phyloP scores from a whole-genome alignment of 495 filamentous ascomycete genomes.

The Aspergillus nanangensis region DNA sequence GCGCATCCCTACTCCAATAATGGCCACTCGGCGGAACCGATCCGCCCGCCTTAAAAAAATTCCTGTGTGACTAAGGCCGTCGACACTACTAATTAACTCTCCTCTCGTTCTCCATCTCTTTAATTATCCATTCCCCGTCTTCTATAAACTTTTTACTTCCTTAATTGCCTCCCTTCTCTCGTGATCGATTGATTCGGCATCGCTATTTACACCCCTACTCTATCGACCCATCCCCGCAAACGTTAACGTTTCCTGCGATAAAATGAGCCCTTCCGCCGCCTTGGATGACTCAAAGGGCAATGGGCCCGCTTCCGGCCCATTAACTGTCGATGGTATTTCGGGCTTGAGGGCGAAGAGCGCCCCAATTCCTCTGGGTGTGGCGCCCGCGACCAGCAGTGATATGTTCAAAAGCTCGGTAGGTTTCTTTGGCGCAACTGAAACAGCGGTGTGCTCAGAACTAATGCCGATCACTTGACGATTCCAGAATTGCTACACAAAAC shows the following conservation, averaged over 20 bases:
- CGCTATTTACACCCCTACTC: neutral
- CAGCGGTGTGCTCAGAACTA: neutral
- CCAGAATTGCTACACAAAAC: conserved; percentile 57
- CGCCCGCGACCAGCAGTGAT: conserved; percentile 70
- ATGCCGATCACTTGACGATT: conserved; percentile 1
- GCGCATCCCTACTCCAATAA: too few species aligned
- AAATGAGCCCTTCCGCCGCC: conserved; percentile 40
- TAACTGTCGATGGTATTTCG: conserved; percentile 67
- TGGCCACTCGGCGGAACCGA: conserved; percentile 15
- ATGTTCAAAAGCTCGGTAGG: conserved; percentile 76
- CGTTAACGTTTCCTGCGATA: neutral
- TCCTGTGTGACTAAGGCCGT: conserved; percentile 1
- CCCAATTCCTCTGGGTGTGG: conserved; percentile 66
- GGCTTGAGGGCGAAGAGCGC: conserved; percentile 65
- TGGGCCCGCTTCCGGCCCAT: conserved; percentile 42
- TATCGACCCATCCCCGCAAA: neutral
- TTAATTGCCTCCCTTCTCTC: too few species aligned
- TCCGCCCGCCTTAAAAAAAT: conserved; percentile 16
- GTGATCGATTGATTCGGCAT: neutral
- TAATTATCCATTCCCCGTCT: neutral
- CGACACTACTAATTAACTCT: neutral
- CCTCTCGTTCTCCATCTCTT: neutral
- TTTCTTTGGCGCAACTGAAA: neutral
- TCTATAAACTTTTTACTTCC: too few species aligned
- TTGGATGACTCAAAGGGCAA: conserved; percentile 34